These are phyloP conservation scores for Volvox carteri DNA, from an alignment of 163 green algal species.

Conservation along the genomic window DNA sequence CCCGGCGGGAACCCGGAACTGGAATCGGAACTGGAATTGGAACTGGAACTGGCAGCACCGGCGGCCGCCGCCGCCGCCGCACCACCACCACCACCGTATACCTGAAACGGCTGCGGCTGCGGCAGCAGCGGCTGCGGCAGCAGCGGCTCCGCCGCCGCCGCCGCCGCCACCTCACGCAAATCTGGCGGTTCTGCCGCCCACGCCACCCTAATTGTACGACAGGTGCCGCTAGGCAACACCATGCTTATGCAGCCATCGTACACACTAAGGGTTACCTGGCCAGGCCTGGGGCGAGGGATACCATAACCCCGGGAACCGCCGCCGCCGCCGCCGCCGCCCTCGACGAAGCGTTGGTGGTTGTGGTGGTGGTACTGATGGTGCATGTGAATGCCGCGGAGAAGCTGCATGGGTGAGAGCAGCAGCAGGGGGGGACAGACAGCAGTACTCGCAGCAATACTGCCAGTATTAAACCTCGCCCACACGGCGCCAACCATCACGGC, in stretches of 20 bases:
- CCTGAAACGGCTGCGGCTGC: not conserved
- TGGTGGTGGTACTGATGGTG: too few species aligned
- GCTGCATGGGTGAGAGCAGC: not conserved
- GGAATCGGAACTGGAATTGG: not conserved
- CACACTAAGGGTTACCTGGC: too few species aligned
- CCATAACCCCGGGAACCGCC: not conserved
- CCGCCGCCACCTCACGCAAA: not conserved
- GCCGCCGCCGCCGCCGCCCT: not conserved
- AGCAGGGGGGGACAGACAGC: not conserved
- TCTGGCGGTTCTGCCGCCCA: slow-evolving; percentile 29
- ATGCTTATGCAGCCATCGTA: not conserved
- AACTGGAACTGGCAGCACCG: not conserved
- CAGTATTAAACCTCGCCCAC: too few species aligned
- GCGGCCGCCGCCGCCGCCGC: not conserved
- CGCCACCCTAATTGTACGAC: slow-evolving; percentile 32
- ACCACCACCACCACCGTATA: not conserved
- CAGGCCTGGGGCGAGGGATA: too few species aligned
- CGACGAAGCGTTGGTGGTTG: too few species aligned
- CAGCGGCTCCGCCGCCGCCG: not conserved
- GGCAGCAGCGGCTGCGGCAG: not conserved
- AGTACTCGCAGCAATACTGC: too few species aligned
- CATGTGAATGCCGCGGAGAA: not conserved
- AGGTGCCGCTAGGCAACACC: not conserved
- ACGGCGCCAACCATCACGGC: too few species aligned
- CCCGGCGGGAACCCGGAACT: not conserved